These are phyloP conservation scores for Diophrys sp. DNA, from an alignment of 73 alveolate species.

Conservation along the genomic window DNA sequence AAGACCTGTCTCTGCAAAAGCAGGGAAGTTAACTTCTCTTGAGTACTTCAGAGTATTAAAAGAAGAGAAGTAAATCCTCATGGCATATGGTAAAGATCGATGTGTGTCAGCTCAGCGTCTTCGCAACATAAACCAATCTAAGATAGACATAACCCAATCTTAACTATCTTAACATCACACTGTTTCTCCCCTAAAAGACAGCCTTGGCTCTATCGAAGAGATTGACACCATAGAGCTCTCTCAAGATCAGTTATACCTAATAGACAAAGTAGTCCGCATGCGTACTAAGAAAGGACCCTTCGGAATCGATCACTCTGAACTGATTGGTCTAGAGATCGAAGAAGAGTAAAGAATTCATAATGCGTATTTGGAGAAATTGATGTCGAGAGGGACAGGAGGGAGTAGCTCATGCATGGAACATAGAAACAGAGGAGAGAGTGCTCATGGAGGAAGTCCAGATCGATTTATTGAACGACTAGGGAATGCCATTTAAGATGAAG, in stretches of 20 bases:
- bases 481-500: constrained; percentile 3
- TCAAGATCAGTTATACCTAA: constrained; percentile 43
- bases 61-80: constrained; percentile 20
- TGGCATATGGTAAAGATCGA: background rate
- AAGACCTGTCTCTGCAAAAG: constrained; percentile 1
- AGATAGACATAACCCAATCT: no score
- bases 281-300: constrained; percentile 45
- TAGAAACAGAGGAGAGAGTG: background rate
- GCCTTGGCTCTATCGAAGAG: no score
- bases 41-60: constrained; percentile 40
- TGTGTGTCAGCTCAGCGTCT: background rate
- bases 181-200: no score
- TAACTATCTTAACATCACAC: no score
- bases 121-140: background rate
- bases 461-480: background rate
- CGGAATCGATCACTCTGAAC: constrained; percentile 56
- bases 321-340: constrained; percentile 40
- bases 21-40: constrained; percentile 15
- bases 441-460: constrained; percentile 6
- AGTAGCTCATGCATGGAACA: constrained; percentile 10
- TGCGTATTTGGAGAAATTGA: constrained; percentile 14
- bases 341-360: constrained; percentile 28
- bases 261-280: constrained; percentile 55
- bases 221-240: constrained; percentile 43
- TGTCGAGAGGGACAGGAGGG: constrained; percentile 15